Percentiles rank a stretch among this genome's conserved stretches.
phyloP scores from a whole-genome alignment of 2,329 filamentous ascomycete species.

The Pseudopithomyces chartarum region DNA sequence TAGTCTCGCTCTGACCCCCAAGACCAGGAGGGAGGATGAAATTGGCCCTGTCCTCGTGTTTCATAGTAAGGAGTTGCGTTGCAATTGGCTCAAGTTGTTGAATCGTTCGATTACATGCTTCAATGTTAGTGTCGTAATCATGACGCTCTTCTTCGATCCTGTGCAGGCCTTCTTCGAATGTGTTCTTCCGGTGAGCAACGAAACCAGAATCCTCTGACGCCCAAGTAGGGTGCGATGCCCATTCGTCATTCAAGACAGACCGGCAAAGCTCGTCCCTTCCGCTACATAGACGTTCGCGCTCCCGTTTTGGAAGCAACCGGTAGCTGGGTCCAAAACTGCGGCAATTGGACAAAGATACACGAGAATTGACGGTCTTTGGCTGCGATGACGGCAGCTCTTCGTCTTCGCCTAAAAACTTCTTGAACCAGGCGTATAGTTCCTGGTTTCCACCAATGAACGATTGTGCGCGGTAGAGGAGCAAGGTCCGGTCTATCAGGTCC shows the following conservation, averaged over 20 bases:
- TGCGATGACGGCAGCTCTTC: conserved; percentile 54
- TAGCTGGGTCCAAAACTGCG: conserved; percentile 96
- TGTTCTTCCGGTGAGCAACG: conserved; percentile 95
- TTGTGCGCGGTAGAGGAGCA: conserved; percentile 80
- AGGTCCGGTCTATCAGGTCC: conserved; percentile 84
- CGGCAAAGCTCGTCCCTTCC: conserved; percentile 94
- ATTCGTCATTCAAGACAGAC: conserved; percentile 93
- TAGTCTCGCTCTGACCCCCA: conserved; percentile 91
- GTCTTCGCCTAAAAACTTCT: conserved; percentile 78
- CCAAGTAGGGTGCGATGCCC: conserved; percentile 99
- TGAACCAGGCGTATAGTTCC: conserved; percentile 90
- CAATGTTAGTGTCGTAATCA: conserved; percentile 98
- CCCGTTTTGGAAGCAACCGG: conserved; percentile 84
- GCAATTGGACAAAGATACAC: conserved; percentile 94
- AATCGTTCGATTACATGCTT: conserved; percentile 91
- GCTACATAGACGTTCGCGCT: conserved; percentile 88
- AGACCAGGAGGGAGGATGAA: conserved; percentile 84
- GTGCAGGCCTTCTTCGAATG: conserved; percentile 91
- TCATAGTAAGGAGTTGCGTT: conserved; percentile 84
- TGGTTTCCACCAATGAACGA: conserved; percentile 86
- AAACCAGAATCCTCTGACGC: conserved; percentile 98
- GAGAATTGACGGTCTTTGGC: conserved; percentile 73
- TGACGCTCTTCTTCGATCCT: conserved; percentile 97
- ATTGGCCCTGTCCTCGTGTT: conserved; percentile 67
- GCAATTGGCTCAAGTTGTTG: conserved; percentile 94